Conservation (phyloP, 352 stramenopile genomes). For the Phytophthora citricola region DNA sequence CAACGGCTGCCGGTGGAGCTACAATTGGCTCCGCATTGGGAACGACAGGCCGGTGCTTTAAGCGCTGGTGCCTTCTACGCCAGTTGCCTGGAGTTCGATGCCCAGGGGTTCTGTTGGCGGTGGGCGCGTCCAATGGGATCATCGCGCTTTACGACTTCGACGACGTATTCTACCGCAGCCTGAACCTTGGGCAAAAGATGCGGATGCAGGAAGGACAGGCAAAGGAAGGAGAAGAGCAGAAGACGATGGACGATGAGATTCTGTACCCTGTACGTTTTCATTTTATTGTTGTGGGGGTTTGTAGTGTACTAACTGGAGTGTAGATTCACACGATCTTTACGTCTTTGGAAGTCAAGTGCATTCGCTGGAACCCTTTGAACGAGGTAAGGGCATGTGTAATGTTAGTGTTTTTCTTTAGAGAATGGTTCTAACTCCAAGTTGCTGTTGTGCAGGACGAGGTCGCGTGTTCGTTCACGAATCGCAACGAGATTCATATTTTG, state of each 20-base stretch:
- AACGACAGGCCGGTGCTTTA: conserved; percentile 41
- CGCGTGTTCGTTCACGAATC: conserved; percentile 71
- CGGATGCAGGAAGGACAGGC: neutral
- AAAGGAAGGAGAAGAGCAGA: conserved; percentile 3
- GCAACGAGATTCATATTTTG: conserved; percentile 78
- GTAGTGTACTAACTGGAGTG: conserved; percentile 1
- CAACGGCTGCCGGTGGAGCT: conserved; percentile 51
- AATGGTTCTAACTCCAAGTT: no score
- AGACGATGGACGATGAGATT: conserved; percentile 15
- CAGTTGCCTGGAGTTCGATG: conserved; percentile 78
- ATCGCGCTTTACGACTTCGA: conserved; percentile 85
- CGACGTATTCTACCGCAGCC: conserved; percentile 66
- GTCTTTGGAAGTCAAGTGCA: conserved; percentile 67
- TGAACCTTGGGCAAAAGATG: conserved; percentile 54
- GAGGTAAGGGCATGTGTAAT: conserved; percentile 42
- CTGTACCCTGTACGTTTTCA: conserved; percentile 45
- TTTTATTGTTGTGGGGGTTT: neutral
- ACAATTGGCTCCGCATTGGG: conserved; percentile 50
- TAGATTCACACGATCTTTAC: conserved; percentile 84
- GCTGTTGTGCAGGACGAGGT: conserved; percentile 69
- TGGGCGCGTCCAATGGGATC: conserved; percentile 68
- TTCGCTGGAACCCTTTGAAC: conserved; percentile 81
- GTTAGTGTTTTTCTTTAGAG: no score
- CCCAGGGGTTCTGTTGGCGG: conserved; percentile 66
- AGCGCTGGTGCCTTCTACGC: conserved; percentile 49